These are phyloP conservation scores for Phytophthora pluvialis DNA, from an alignment of 352 stramenopile genomes.

Conservation along the genomic window DNA sequence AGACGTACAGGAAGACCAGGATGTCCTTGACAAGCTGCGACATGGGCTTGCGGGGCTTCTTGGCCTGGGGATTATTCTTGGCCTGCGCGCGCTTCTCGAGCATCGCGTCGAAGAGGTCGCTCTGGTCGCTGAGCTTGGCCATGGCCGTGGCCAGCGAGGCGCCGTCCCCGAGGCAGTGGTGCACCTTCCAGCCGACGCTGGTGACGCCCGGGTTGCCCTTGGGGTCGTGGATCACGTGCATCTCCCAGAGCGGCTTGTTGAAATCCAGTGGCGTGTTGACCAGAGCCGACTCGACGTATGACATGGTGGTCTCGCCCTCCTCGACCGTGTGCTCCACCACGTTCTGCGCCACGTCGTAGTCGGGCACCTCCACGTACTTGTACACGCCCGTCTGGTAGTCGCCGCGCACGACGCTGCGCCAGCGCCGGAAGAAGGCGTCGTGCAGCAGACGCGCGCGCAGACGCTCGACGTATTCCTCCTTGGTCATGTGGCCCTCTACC, in stretches of 20 bases:
- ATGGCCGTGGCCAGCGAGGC: constrained; percentile 69
- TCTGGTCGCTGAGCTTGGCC: constrained; percentile 78
- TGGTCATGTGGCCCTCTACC: constrained; percentile 53
- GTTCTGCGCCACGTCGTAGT: constrained; percentile 63
- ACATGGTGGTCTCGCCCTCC: constrained; percentile 61
- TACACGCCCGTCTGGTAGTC: constrained; percentile 46
- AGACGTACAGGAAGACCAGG: constrained; percentile 39
- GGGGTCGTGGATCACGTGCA: constrained; percentile 64
- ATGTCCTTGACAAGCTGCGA: constrained; percentile 35
- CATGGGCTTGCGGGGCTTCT: constrained; percentile 40
- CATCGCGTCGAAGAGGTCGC: constrained; percentile 66
- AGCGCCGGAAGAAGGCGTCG: constrained; percentile 77
- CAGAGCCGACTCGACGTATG: constrained; percentile 65
- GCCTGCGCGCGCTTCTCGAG: constrained; percentile 49
- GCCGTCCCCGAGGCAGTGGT: constrained; percentile 83
- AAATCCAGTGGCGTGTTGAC: constrained; percentile 76
- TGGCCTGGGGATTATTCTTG: constrained; percentile 40
- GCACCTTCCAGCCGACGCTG: constrained; percentile 70
- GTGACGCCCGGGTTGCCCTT: constrained; percentile 39
- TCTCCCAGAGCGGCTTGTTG: constrained; percentile 77
- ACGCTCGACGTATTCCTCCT: constrained; percentile 51
- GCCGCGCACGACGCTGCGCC: constrained; percentile 63
- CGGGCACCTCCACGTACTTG: constrained; percentile 65
- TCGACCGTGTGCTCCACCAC: constrained; percentile 62
- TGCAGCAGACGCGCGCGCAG: constrained; percentile 55